Evolutionary conservation across 257 asterid species (phyloP).

Genomic region (Fraxinus americana): DNA sequence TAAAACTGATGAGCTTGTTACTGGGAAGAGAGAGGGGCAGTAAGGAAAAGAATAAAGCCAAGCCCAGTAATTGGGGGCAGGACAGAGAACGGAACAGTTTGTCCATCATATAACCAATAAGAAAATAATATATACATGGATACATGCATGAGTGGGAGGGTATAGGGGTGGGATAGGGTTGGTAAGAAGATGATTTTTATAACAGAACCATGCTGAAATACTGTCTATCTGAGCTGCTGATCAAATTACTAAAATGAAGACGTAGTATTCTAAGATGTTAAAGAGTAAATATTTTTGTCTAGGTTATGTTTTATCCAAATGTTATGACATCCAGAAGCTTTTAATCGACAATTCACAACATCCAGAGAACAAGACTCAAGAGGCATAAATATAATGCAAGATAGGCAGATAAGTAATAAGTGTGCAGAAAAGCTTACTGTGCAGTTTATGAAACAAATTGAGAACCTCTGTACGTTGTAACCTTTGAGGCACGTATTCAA

Average conservation of each 20-base stretch:
- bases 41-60: not conserved
- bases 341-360: not conserved
- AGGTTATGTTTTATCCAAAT: not conserved
- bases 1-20: constrained; percentile 88
- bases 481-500: not conserved
- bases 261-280: not conserved
- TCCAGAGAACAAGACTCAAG: not conserved
- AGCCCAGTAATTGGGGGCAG: not conserved
- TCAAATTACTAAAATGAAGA: constrained; percentile 3
- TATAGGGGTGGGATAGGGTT: not conserved
- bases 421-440: not conserved
- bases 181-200: not conserved
- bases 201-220: not conserved
- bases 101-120: not conserved
- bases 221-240: not conserved
- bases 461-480: not conserved
- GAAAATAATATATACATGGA: not conserved
- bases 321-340: not conserved
- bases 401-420: not conserved
- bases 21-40: constrained; percentile 40
- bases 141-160: not conserved
- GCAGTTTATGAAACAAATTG: not conserved
- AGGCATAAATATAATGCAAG: not conserved
- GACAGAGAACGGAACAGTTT: not conserved
- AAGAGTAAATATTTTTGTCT: not conserved